Percentiles rank a stretch among this genome's conserved stretches.
Conservation (phyloP, 108 stramenopile species). For the Cyclotella baltica region DNA sequence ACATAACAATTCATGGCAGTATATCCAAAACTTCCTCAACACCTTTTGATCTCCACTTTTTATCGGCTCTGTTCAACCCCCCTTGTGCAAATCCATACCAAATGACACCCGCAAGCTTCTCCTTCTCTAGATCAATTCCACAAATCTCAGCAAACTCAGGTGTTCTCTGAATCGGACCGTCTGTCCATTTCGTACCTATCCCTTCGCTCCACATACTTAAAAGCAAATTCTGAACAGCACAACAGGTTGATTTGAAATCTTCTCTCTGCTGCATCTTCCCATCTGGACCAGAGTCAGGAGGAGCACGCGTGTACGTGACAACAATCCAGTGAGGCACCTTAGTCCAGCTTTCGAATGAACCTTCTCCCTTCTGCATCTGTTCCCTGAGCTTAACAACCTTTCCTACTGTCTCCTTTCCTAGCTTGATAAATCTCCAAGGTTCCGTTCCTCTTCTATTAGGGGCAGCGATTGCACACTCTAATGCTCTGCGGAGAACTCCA, state of each 20-base stretch:
- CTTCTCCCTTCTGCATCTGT: conserved; percentile 25
- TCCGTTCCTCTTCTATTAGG: conserved; percentile 69
- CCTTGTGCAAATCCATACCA: conserved; percentile 82
- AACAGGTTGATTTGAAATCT: conserved; percentile 66
- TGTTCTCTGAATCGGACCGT: conserved; percentile 69
- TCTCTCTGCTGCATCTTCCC: conserved; percentile 56
- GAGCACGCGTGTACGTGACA: conserved; percentile 53
- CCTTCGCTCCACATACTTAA: conserved; percentile 77
- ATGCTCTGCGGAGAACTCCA: conserved; percentile 62
- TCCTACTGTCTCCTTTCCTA: conserved; percentile 66
- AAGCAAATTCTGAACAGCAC: conserved; percentile 77
- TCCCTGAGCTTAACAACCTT: conserved; percentile 58
- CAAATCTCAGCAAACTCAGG: conserved; percentile 69
- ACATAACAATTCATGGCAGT: conserved; percentile 50
- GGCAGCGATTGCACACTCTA: conserved; percentile 77
- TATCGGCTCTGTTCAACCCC: conserved; percentile 58
- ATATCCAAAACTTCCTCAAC: conserved; percentile 67
- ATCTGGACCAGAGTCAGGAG: conserved; percentile 51
- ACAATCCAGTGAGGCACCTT: conserved; percentile 76
- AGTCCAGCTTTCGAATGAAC: conserved; percentile 59
- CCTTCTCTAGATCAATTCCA: conserved; percentile 65
- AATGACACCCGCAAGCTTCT: conserved; percentile 66
- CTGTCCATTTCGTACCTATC: conserved; percentile 79
- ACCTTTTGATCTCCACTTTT: conserved; percentile 60
- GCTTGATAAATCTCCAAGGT: conserved; percentile 74